phyloP scores from a whole-genome alignment of 225 moss, liverwort and hornwort species.

The Bryoerythrophyllum caledonicum region DNA sequence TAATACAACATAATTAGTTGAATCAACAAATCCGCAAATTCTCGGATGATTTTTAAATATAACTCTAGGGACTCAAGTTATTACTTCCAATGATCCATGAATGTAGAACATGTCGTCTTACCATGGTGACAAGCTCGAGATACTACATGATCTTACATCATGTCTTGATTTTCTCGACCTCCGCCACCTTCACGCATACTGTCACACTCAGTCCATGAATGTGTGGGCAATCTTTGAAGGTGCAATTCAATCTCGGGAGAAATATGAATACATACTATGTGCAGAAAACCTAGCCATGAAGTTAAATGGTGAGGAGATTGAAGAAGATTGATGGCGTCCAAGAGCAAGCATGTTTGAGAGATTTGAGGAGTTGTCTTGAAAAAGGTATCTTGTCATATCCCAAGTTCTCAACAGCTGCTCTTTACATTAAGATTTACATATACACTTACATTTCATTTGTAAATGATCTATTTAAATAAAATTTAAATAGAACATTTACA shows the following conservation, averaged over 20 bases:
- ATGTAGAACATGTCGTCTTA: no score
- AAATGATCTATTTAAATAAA: no score
- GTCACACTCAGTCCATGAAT: background rate
- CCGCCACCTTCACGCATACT: background rate
- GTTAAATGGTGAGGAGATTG: background rate
- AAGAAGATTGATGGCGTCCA: background rate
- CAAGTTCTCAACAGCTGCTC: slow-evolving; percentile 23
- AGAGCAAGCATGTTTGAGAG: background rate
- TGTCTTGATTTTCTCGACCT: no score
- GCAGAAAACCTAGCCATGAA: background rate
- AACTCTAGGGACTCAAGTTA: no score
- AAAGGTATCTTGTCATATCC: background rate
- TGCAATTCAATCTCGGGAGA: background rate
- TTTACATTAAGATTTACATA: no score
- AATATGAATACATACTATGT: background rate
- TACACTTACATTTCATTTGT: no score
- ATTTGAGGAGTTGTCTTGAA: slow-evolving; percentile 11
- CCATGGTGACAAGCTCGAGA: no score
- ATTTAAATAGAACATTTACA: no score
- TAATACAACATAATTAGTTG: no score
- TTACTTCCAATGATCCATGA: no score
- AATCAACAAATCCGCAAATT: no score
- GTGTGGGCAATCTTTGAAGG: background rate
- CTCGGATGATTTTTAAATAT: no score
- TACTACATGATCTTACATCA: background rate